Percentiles rank a stretch among this genome's conserved stretches.
Evolutionary conservation across 495 filamentous ascomycete genomes (phyloP).

Genomic region (Emericellopsis terricola): DNA sequence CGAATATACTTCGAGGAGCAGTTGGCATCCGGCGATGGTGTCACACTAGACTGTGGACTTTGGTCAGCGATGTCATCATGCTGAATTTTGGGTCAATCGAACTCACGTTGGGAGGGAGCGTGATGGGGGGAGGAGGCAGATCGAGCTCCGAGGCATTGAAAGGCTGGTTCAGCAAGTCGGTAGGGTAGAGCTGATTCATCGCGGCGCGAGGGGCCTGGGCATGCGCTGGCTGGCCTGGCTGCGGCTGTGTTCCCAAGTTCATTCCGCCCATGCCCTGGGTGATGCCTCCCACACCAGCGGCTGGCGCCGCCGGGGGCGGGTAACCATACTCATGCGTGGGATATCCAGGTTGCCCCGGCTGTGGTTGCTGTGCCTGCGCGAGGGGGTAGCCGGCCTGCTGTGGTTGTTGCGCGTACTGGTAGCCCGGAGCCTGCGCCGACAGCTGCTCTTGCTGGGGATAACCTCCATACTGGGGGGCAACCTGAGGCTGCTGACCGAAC

Average conservation of each 20-base stretch:
- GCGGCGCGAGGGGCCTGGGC: slow-evolving; percentile 30
- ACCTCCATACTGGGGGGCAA: slow-evolving; percentile 29
- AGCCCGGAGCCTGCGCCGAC: slow-evolving; percentile 26
- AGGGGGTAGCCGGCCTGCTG: slow-evolving; percentile 17
- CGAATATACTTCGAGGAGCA: slow-evolving; percentile 89
- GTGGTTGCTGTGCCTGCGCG: slow-evolving; percentile 4
- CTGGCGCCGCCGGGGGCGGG: slow-evolving; percentile 23
- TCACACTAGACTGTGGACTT: slow-evolving; percentile 60
- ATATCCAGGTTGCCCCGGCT: slow-evolving; percentile 32
- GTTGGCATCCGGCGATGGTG: slow-evolving; percentile 80
- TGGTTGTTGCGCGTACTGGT: slow-evolving; percentile 27
- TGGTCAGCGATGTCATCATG: slow-evolving; percentile 10
- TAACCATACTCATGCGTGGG: slow-evolving; percentile 52
- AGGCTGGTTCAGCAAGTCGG: slow-evolving; percentile 77
- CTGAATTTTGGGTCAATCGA: background rate
- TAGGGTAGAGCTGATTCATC: slow-evolving; percentile 81
- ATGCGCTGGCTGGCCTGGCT: slow-evolving; percentile 35
- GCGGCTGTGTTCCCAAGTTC: slow-evolving; percentile 43
- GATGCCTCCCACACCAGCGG: slow-evolving; percentile 47
- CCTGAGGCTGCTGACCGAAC: slow-evolving; percentile 13
- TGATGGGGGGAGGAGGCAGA: slow-evolving; percentile 77
- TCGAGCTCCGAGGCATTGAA: slow-evolving; percentile 89
- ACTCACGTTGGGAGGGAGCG: slow-evolving; percentile 81
- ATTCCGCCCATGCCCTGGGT: slow-evolving; percentile 74
- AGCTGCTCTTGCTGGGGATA: slow-evolving; percentile 46